phyloP scores from a whole-genome alignment of 129 eudicot genomes.

The Pulicaria dysenterica region DNA sequence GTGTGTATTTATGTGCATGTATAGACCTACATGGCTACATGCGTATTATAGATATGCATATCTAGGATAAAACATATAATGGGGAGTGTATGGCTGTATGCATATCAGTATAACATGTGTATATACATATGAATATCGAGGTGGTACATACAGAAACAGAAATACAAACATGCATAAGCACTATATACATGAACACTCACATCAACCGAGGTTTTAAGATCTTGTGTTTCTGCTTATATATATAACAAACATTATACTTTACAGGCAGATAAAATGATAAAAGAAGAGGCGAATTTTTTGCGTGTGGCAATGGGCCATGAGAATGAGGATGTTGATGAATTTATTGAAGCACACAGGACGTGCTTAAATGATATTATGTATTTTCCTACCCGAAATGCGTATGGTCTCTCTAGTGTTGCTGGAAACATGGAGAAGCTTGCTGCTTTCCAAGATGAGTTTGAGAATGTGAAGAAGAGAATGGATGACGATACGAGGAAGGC shows the following conservation, averaged over 20 bases:
- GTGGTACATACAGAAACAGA: no score
- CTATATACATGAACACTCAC: no score
- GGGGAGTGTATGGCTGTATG: no score
- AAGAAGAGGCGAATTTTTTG: conserved; percentile 61
- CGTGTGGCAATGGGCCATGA: conserved; percentile 90
- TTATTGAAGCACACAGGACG: conserved; percentile 82
- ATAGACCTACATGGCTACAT: no score
- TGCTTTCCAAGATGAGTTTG: conserved; percentile 85
- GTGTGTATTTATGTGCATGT: no score
- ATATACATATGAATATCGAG: no score
- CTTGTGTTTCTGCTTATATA: no score
- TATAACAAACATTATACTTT: not conserved
- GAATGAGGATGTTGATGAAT: conserved; percentile 69
- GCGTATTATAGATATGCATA: no score
- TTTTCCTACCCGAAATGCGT: conserved; percentile 75
- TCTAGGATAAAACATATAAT: no score
- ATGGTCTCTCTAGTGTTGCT: conserved; percentile 97
- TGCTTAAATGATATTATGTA: conserved; percentile 82
- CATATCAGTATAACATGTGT: no score
- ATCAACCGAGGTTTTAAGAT: no score
- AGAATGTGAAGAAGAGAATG: conserved; percentile 85
- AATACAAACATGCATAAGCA: no score
- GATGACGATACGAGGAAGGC: conserved; percentile 96
- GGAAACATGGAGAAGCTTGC: conserved; percentile 73
- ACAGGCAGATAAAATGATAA: conserved; percentile 80